phyloP scores from a whole-genome alignment of 768 basidiomycete genomes.

The Podaxis sp. region DNA sequence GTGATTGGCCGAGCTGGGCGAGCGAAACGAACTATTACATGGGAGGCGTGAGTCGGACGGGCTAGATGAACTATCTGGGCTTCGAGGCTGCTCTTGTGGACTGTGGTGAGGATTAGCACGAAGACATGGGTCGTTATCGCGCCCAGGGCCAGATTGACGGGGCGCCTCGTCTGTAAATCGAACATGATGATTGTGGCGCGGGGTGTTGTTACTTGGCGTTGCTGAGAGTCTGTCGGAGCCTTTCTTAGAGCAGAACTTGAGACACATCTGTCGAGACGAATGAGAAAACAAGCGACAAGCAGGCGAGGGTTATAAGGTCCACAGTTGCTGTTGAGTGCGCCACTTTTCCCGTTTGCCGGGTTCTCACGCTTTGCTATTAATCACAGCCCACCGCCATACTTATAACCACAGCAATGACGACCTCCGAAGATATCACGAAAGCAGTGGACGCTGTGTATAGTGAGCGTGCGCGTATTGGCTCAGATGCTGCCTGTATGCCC shows the following conservation, averaged over 20 bases:
- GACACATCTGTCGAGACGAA: neutral
- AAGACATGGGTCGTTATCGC: neutral
- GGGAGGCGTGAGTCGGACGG: neutral
- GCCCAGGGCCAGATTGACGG: neutral
- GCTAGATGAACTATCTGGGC: neutral
- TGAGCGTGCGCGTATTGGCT: conserved; percentile 26
- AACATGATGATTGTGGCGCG: neutral
- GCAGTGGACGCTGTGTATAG: conserved; percentile 32
- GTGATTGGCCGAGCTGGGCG: neutral
- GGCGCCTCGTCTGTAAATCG: neutral
- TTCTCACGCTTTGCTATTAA: neutral
- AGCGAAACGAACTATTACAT: neutral
- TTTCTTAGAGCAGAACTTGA: neutral
- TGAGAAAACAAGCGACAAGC: too few relatives aligned
- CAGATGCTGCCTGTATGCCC: conserved; percentile 21
- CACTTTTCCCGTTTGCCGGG: too few relatives aligned
- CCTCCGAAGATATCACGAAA: conserved; percentile 19
- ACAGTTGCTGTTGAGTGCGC: too few relatives aligned
- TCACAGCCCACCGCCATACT: too few relatives aligned
- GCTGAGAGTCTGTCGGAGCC: neutral
- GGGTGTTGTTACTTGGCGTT: neutral
- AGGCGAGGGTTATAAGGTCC: too few relatives aligned
- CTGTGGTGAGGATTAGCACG: neutral
- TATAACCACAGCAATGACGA: neutral
- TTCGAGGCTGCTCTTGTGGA: neutral